A percentile compares a stretch with the other conserved stretches of the same genome.
These are phyloP conservation scores for Geranium rotundifolium DNA, from an alignment of 345 rosid species.

Conservation along the genomic window DNA sequence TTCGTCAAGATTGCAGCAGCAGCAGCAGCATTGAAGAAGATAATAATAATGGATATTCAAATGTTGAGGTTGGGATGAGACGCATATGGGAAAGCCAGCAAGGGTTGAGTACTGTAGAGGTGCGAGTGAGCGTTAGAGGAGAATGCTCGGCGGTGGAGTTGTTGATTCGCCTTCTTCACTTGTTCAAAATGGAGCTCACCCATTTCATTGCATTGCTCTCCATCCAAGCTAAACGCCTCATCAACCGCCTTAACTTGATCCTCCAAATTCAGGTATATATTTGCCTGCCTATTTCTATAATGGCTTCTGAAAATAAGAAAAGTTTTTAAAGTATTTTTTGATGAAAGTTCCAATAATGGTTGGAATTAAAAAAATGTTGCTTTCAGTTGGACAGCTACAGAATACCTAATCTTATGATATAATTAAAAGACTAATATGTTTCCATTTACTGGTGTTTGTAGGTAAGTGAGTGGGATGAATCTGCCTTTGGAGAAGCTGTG, in stretches of 20 bases:
- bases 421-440: too few relatives aligned
- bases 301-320: too few relatives aligned
- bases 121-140: slow-evolving; percentile 32
- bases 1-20: slow-evolving; percentile 3
- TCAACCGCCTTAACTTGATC: slow-evolving; percentile 24
- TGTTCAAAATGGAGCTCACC: slow-evolving; percentile 32
- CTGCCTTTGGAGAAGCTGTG: slow-evolving; percentile 58
- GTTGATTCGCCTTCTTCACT: slow-evolving; percentile 35
- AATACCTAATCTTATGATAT: too few relatives aligned
- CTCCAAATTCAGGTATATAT: slow-evolving; percentile 40
- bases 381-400: too few relatives aligned
- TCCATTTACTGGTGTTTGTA: background rate
- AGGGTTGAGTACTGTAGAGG: slow-evolving; percentile 30
- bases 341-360: too few relatives aligned
- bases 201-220: slow-evolving; percentile 27
- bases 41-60: slow-evolving; percentile 10
- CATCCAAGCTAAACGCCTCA: slow-evolving; percentile 26
- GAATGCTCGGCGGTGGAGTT: slow-evolving; percentile 20
- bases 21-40: slow-evolving; percentile 4
- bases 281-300: background rate
- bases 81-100: slow-evolving; percentile 20
- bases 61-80: slow-evolving; percentile 16
- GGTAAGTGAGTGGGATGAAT: slow-evolving; percentile 60
- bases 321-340: too few relatives aligned
- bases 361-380: too few relatives aligned